Evolutionary conservation across 257 asterid genomes (phyloP), one percentile per base, ranked within the genome.

Genomic region (Penstemon davidsonii): DNA sequence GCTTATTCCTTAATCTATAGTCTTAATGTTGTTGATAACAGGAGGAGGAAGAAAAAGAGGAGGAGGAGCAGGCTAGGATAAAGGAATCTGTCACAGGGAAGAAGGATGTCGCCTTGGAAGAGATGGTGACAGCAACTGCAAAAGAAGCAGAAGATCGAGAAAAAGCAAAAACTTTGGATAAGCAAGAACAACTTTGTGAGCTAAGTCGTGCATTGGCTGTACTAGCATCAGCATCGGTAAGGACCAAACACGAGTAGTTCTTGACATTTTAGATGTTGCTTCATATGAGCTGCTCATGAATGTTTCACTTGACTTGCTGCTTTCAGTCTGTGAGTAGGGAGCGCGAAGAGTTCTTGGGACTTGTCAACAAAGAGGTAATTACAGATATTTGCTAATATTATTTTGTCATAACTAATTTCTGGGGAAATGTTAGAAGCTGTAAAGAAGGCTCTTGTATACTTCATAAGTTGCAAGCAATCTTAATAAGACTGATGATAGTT

Each of bases 271-370:
- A 19, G 62, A 46, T 66, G 62, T 50, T 78, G 62, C 72, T 73
- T 69, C 51, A 45, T 61, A 15, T 64, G 55, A 45, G 51, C 69
- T 67, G 38, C 38, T 55, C 58, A 62, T 75, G 57, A 76, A 58
- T 43, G 44, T 56, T 69, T 76, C 67, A 69, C 56, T 63, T 60
- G 53, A 74, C 74, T 79, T 74, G 55, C 66, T 76, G 63, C 55
- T 86, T 87, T 66, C 88, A 93, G 98, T 88, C 98, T 39, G 98
- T 93, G 79, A 90, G 89, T 84, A 85, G 87, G 88, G 98, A 93
- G 84, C 97, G 98, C 18, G 94, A 93, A 75, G 98, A 93, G 83
- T 93, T 93, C 84, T 73, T 93, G 78, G 76, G 88, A 63, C 98
- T 93, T 79, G 97, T 93, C 76, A 88, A 85, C 77, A 90, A 88